Evolutionary conservation across 2,329 filamentous ascomycete species (phyloP).

Genomic region (Sclerotinia spermophila): DNA sequence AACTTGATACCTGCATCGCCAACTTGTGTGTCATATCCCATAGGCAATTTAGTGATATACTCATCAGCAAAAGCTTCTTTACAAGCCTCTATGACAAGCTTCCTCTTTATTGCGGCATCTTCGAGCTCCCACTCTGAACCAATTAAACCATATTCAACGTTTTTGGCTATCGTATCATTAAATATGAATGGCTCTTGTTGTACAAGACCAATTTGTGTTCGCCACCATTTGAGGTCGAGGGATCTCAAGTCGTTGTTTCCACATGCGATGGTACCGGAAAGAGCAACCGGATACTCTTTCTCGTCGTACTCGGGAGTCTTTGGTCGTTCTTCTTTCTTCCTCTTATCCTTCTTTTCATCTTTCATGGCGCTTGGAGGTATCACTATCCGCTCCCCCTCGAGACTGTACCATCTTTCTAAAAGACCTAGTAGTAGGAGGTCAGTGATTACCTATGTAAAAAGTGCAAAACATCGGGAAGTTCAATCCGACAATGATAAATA

Average conservation of each 20-base stretch:
- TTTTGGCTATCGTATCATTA: conserved; percentile 60
- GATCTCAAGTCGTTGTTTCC: conserved; percentile 52
- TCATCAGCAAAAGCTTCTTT: conserved; percentile 66
- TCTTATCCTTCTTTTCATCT: conserved; percentile 41
- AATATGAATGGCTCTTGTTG: conserved; percentile 68
- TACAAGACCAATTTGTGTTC: conserved; percentile 60
- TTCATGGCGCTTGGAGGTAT: conserved; percentile 18
- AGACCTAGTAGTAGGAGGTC: conserved; percentile 27
- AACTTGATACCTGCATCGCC: conserved; percentile 76
- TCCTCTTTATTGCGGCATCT: conserved; percentile 51
- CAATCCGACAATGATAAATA: not conserved
- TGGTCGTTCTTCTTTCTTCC: conserved; percentile 36
- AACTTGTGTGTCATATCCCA: conserved; percentile 67
- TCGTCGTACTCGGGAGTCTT: conserved; percentile 27
- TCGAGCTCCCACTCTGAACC: conserved; percentile 52
- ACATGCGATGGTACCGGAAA: conserved; percentile 52
- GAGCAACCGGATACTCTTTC: conserved; percentile 39
- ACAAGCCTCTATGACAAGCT: conserved; percentile 61
- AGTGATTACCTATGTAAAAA: not conserved
- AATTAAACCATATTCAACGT: conserved; percentile 58
- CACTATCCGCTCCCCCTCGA: conserved; percentile 19
- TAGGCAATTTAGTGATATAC: conserved; percentile 61
- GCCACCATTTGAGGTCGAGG: conserved; percentile 59
- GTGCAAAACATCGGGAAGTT: not conserved
- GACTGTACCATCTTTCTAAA: conserved; percentile 42